phyloP scores from a whole-genome alignment of 352 stramenopile species.

The Phytopythium sindhum region DNA sequence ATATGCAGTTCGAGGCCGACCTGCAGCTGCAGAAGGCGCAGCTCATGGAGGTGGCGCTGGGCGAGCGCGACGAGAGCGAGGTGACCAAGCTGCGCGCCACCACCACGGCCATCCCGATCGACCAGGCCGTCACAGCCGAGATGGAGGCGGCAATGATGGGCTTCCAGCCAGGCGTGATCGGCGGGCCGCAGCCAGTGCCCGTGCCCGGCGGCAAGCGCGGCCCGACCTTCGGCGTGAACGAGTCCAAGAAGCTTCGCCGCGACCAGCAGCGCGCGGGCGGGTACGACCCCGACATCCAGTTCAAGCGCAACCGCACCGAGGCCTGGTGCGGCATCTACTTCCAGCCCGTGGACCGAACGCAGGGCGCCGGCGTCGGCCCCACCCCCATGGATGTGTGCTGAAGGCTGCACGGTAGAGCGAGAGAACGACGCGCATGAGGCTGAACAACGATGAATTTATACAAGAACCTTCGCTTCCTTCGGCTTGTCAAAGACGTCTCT shows the following conservation, averaged over 20 bases:
- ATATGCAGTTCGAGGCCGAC: slow-evolving; percentile 79
- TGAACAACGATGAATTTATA: neutral
- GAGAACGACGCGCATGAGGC: neutral
- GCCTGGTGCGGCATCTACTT: slow-evolving; percentile 82
- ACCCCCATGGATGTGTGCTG: slow-evolving; percentile 56
- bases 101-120: slow-evolving; percentile 80
- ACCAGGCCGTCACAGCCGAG: slow-evolving; percentile 82
- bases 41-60: slow-evolving; percentile 83
- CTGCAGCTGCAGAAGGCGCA: slow-evolving; percentile 78
- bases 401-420: neutral
- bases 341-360: slow-evolving; percentile 34
- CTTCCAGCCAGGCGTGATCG: slow-evolving; percentile 73
- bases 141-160: slow-evolving; percentile 90
- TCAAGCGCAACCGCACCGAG: slow-evolving; percentile 76
- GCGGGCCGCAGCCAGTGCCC: slow-evolving; percentile 68
- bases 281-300: slow-evolving; percentile 74
- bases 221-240: slow-evolving; percentile 72
- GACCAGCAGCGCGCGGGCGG: slow-evolving; percentile 78
- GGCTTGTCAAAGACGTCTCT: neutral
- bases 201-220: slow-evolving; percentile 79
- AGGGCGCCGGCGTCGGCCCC: slow-evolving; percentile 13
- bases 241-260: slow-evolving; percentile 73
- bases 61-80: slow-evolving; percentile 77
- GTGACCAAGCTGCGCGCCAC: slow-evolving; percentile 69
- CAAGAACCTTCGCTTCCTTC: neutral